phyloP scores from a whole-genome alignment of 2,329 filamentous ascomycete genomes.

The Pseudocercospora crystallina region DNA sequence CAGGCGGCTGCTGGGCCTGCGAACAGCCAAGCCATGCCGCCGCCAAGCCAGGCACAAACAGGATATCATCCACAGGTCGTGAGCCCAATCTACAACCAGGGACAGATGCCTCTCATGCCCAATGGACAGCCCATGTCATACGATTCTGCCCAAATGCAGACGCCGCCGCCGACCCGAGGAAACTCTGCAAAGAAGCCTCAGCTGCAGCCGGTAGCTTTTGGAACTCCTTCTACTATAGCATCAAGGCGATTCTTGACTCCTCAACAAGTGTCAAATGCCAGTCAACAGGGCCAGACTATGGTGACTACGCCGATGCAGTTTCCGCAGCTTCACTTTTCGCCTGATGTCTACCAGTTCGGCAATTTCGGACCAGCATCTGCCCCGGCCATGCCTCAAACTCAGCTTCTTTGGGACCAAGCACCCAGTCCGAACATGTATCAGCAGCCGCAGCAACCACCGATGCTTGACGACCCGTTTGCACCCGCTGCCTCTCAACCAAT shows the following conservation, averaged over 20 bases:
- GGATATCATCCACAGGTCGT: conserved; percentile 12
- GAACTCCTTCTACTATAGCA: conserved; percentile 39
- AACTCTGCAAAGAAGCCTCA: conserved; percentile 51
- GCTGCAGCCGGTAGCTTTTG: conserved; percentile 42
- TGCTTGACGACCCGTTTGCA: conserved; percentile 34
- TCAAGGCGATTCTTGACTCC: conserved; percentile 33
- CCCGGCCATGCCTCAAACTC: conserved; percentile 57
- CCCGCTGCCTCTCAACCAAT: conserved; percentile 17
- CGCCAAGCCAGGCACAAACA: conserved; percentile 14
- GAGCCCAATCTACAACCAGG: conserved; percentile 21
- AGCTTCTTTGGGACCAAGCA: conserved; percentile 43
- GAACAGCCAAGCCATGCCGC: conserved; percentile 16
- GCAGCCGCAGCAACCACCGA: conserved; percentile 19
- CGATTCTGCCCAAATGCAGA: conserved; percentile 55
- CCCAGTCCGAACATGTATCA: conserved; percentile 21
- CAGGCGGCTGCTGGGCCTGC: conserved; percentile 19
- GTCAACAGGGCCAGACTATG: conserved; percentile 2
- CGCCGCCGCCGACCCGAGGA: conserved; percentile 60
- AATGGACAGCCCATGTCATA: conserved; percentile 21
- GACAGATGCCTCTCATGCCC: conserved; percentile 10
- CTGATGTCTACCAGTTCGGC: conserved; percentile 55
- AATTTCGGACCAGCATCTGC: conserved; percentile 55
- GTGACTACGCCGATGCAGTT: conserved; percentile 48
- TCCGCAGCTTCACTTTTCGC: conserved; percentile 57
- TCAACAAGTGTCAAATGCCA: conserved; percentile 18